Evolutionary conservation across 2,329 filamentous ascomycete genomes (phyloP), one percentile per base, ranked within the genome.

Genomic region (Apiospora kogelbergensis): DNA sequence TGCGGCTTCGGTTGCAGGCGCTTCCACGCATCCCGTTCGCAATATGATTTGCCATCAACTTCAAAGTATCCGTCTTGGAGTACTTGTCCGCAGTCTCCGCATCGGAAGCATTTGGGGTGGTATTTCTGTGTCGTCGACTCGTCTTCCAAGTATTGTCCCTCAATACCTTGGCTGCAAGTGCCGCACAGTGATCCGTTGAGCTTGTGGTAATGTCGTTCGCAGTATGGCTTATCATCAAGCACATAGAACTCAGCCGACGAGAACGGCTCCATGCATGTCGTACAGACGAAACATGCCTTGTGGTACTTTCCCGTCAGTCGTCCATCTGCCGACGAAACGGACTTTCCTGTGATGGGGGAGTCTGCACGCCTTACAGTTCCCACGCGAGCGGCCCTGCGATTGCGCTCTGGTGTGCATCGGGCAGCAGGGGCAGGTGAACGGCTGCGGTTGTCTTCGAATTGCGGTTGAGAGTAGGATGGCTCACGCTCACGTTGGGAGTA

Each of bases 301-400:
- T 99, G 96, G 80, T 97, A 99, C 72, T 94, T 91, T 11, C 96
- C 96, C 0, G 93, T 97, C 30, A 99, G 84, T 30, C 95, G 91
- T 20, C 96, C 96, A 75, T 98, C 96, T 0, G 94, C 94, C 17
- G 94, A 97, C 42, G 95, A 97, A 69, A 99, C 90, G 1, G 94
- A 97, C 81, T 98, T 98, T 24, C 94, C 95, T 60, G 89, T 88
- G 74, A 99, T 98, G 7, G 86, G 86, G 83, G 63, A 91, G 84
- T 3, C 88, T 85, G 79, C 96, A 99, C 1, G 93, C 93, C 76
- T 94, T 93, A 83, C 96, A 99, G 71, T 89, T 89, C 2, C 93
- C 93, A 68, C 93, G 91, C 20, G 86, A 86, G 1, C 83, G 79
- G 20, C 73, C 71, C 24, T 77, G 75, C 11, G 81, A 78, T 6